phyloP scores from a whole-genome alignment of 1,284 basidiomycete genomes.

The Fomitopsis schrenkii region DNA sequence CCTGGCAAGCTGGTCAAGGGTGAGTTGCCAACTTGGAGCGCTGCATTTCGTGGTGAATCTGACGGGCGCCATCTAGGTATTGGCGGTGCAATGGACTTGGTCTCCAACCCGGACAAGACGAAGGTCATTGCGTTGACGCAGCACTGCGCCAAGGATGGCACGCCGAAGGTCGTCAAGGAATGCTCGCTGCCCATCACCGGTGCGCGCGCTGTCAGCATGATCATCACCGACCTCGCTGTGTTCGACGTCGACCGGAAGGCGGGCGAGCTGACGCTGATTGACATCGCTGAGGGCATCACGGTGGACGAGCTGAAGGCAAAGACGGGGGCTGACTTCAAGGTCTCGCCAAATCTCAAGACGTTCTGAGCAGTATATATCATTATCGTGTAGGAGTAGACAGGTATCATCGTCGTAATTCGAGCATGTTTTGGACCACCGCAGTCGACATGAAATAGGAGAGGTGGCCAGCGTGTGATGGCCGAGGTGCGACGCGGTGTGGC shows the following conservation, averaged over 20 bases:
- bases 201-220: constrained; percentile 78
- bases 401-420: background rate
- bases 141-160: constrained; percentile 87
- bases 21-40: constrained; percentile 39
- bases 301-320: constrained; percentile 83
- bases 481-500: background rate
- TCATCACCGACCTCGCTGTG: constrained; percentile 91
- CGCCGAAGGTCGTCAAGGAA: constrained; percentile 81
- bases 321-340: constrained; percentile 78
- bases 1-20: constrained; percentile 91
- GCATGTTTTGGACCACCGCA: no score
- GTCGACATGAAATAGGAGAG: background rate
- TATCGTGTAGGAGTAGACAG: constrained; percentile 1
- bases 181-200: constrained; percentile 89
- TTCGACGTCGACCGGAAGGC: constrained; percentile 82
- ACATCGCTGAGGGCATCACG: constrained; percentile 80
- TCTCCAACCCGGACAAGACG: constrained; percentile 89
- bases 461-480: background rate
- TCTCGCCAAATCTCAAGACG: constrained; percentile 32
- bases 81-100: constrained; percentile 95
- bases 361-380: constrained; percentile 11
- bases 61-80: constrained; percentile 51
- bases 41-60: background rate
- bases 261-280: constrained; percentile 74
- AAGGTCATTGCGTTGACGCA: constrained; percentile 88